Conservation (phyloP, 805 yeast genomes). For the Cyberlindnera maclurae region DNA sequence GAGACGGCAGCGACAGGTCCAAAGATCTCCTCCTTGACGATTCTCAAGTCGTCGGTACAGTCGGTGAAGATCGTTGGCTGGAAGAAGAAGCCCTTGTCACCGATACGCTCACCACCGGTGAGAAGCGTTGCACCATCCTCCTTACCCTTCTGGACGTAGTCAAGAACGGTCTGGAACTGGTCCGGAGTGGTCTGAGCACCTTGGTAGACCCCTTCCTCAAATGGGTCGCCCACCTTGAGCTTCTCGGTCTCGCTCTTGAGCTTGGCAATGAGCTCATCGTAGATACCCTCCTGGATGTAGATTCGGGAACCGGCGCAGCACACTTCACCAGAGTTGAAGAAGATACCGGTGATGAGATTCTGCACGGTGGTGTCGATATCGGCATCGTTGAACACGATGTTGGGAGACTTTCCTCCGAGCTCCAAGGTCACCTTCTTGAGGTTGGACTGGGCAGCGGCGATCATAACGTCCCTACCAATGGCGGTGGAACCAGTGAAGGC, state of each 20-base stretch:
- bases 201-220: slow-evolving; percentile 47
- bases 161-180: slow-evolving; percentile 52
- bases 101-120: slow-evolving; percentile 54
- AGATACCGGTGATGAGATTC: slow-evolving; percentile 49
- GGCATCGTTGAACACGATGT: slow-evolving; percentile 56
- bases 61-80: slow-evolving; percentile 57
- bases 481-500: slow-evolving; percentile 67
- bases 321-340: slow-evolving; percentile 65
- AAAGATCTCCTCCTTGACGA: slow-evolving; percentile 57
- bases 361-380: slow-evolving; percentile 40
- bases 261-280: slow-evolving; percentile 43
- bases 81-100: slow-evolving; percentile 52
- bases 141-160: slow-evolving; percentile 51
- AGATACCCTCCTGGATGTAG: slow-evolving; percentile 52
- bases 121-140: slow-evolving; percentile 49
- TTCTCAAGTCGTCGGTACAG: slow-evolving; percentile 42
- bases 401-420: slow-evolving; percentile 67
- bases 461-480: slow-evolving; percentile 55
- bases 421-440: slow-evolving; percentile 63
- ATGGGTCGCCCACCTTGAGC: slow-evolving; percentile 57
- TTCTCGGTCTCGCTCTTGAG: slow-evolving; percentile 45
- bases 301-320: slow-evolving; percentile 67
- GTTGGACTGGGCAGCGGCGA: slow-evolving; percentile 50
- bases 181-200: slow-evolving; percentile 60
- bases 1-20: slow-evolving; percentile 60